phyloP scores from a whole-genome alignment of 2,329 filamentous ascomycete genomes.

The Orbilia ellipsospora region DNA sequence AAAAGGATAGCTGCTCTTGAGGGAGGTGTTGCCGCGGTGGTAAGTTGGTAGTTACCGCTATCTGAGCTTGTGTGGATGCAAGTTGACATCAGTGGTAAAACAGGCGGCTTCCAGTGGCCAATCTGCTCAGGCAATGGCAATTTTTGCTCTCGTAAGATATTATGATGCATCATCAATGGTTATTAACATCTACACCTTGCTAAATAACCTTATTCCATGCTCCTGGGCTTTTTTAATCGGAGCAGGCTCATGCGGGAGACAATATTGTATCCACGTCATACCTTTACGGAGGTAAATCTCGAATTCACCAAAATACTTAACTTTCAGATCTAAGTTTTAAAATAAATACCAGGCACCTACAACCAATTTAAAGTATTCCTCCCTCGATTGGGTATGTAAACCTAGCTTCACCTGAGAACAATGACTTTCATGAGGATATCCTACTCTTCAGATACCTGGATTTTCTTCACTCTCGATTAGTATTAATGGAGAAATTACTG shows the following conservation, averaged over 20 bases:
- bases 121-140: constrained; percentile 89
- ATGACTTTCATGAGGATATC: not conserved
- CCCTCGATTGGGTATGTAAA: constrained; percentile 70
- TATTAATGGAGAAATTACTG: not conserved
- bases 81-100: not conserved
- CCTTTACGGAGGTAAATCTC: constrained; percentile 77
- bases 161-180: not conserved
- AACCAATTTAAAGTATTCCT: constrained; percentile 96
- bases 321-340: too few relatives aligned
- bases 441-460: too few relatives aligned
- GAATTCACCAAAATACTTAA: too few relatives aligned
- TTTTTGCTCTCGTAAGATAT: constrained; percentile 72
- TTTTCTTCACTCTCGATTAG: not conserved
- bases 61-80: not conserved
- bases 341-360: constrained; percentile 71
- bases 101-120: constrained; percentile 83
- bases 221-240: not conserved
- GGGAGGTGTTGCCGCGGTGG: constrained; percentile 84
- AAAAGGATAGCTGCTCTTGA: constrained; percentile 96
- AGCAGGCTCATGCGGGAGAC: constrained; percentile 79
- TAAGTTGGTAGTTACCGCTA: constrained; percentile 10
- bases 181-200: too few relatives aligned
- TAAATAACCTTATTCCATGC: too few relatives aligned
- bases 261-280: constrained; percentile 93
- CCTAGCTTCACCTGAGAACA: not conserved